phyloP scores from a whole-genome alignment of 2,329 filamentous ascomycete genomes.

The Cordyceps pruinosa region DNA sequence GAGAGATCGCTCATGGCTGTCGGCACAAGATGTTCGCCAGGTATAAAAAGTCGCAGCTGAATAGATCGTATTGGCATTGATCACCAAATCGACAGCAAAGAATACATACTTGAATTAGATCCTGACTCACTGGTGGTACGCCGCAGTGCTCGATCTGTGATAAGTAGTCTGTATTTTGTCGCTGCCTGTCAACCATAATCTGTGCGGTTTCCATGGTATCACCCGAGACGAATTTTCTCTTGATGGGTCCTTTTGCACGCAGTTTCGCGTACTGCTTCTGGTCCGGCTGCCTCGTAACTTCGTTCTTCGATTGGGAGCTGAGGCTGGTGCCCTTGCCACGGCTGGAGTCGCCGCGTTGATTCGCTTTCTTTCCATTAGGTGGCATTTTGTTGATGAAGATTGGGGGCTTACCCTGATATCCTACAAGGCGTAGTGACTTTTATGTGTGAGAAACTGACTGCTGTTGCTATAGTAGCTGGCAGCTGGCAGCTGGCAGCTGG shows the following conservation, averaged over 20 bases:
- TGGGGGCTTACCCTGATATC: not conserved
- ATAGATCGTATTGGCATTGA: not conserved
- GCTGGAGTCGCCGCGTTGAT: not conserved
- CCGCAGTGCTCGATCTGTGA: conserved; percentile 11
- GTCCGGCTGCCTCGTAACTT: not conserved
- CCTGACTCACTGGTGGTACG: not conserved
- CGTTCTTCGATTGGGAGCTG: not conserved
- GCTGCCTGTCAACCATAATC: not conserved
- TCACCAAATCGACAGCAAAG: not conserved
- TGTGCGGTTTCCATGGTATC: conserved; percentile 3
- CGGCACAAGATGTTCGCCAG: conserved; percentile 23
- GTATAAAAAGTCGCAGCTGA: conserved; percentile 23
- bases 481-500: conserved; percentile 21
- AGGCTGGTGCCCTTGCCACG: not conserved
- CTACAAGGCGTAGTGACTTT: not conserved
- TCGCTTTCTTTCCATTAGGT: not conserved
- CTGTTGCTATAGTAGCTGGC: too few species aligned
- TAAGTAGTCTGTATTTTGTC: conserved; percentile 18
- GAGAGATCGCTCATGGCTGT: conserved; percentile 18
- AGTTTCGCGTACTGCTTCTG: not conserved
- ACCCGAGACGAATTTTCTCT: not conserved
- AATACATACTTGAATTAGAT: conserved; percentile 9
- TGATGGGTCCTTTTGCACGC: not conserved
- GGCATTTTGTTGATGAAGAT: not conserved
- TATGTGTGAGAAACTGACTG: not conserved